Conservation (phyloP, 2,329 filamentous ascomycete genomes). For the Epichloe hybrida region DNA sequence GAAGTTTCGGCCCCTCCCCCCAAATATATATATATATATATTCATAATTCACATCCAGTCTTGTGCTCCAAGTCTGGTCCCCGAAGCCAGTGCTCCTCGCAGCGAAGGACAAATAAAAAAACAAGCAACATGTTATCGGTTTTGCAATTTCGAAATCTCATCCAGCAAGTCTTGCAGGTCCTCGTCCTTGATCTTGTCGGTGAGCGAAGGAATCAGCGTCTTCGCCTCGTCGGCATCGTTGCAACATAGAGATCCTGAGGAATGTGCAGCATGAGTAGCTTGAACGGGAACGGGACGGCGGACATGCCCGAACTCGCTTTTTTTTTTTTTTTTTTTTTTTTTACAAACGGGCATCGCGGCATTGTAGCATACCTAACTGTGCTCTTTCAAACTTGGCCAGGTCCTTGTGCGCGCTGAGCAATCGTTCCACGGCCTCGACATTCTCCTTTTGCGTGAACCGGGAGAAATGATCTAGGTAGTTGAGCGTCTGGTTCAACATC, state of each 20-base stretch:
- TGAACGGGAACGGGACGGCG: neutral
- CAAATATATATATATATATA: neutral
- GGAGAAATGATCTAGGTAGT: conserved; percentile 88
- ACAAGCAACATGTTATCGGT: conserved; percentile 13
- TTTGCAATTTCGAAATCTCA: conserved; percentile 71
- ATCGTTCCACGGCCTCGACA: conserved; percentile 81
- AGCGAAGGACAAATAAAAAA: no score
- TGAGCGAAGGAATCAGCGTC: conserved; percentile 79
- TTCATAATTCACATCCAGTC: neutral
- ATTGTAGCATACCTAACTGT: conserved; percentile 55
- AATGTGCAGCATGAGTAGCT: conserved; percentile 1
- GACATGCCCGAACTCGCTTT: no score
- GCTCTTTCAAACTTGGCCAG: conserved; percentile 88
- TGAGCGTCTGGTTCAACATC: conserved; percentile 74
- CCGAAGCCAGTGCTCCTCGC: neutral
- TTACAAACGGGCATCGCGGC: no score
- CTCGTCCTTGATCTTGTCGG: conserved; percentile 81
- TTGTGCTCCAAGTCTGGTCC: neutral
- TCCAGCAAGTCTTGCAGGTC: conserved; percentile 79
- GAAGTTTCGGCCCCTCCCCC: neutral
- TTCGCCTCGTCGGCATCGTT: conserved; percentile 92
- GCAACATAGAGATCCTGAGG: conserved; percentile 73
- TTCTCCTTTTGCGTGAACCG: conserved; percentile 94
- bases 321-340: no score
- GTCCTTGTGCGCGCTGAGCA: conserved; percentile 66